Evolutionary conservation across 331 rosid species (phyloP), one percentile per base, ranked within the genome.

Genomic region (Acacia concinna): DNA sequence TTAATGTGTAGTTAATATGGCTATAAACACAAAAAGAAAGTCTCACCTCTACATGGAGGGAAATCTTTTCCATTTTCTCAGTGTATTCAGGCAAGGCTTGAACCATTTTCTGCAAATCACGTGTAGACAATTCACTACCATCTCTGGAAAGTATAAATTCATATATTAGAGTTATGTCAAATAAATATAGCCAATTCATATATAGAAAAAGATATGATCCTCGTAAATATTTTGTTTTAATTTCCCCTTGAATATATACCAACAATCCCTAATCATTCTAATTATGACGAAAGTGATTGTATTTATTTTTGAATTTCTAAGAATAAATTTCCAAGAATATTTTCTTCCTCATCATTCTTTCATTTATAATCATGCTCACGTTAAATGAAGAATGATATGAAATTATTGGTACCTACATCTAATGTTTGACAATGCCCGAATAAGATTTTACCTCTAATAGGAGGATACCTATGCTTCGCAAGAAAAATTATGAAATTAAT

Each of bases 31-130:
- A 82, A 75, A 47, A 82, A 79, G 74, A 83, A 79, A 76, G 89
- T 64, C 70, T 64, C 70, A 86, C 98, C 98, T 95, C 98, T n/a
- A 93, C 94, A 49, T 95, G 98, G 78, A 93, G 99, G 73, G 98
- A 90, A 73, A 95, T 89, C 89, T 91, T 93, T 67, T 91, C 99
- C 83, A 95, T 85, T 87, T 91, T 97, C 83, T 95, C 98, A 34
- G 98, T 90, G 80, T 95, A 95, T 40, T 93, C 97, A 71, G 99
- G 99, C 87, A 95, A 85, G 70, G 97, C 97, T 89, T 95, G 99
- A 80, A 95, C 98, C 99, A 95, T 90, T 85, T 95, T 95, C 81
- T 95, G 99, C 88, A 95, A 82, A 78, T 95, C 99, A 71, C 96
- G 87, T 18, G 99, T 95, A 71, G 98, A 90, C 83, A 95, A 18